Evolutionary conservation across 2,329 filamentous ascomycete species (phyloP).

Genomic region (Hymenoscyphus repandus): DNA sequence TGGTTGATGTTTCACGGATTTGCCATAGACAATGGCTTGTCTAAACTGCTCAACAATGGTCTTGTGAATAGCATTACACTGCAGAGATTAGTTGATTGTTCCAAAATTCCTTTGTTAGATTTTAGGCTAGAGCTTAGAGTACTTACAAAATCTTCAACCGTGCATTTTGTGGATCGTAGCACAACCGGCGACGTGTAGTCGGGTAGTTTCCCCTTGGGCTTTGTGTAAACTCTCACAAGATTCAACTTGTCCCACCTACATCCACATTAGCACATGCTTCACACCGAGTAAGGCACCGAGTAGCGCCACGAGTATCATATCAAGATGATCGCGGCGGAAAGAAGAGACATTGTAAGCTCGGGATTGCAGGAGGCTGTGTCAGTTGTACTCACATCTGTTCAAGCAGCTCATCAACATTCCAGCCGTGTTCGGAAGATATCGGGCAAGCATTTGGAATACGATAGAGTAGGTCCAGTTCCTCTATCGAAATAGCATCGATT

Average conservation of each 20-base stretch:
- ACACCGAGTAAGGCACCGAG: slow-evolving; percentile 3
- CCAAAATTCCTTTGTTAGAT: slow-evolving; percentile 1
- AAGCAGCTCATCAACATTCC: slow-evolving; percentile 96
- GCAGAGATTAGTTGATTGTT: slow-evolving; percentile 17
- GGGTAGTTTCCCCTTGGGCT: slow-evolving; percentile 90
- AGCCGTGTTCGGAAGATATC: slow-evolving; percentile 95
- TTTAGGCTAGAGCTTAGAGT: slow-evolving; percentile 1
- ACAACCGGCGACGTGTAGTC: slow-evolving; percentile 93
- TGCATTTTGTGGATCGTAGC: slow-evolving; percentile 73
- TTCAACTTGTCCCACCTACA: slow-evolving; percentile 85
- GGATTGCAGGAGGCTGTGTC: neutral
- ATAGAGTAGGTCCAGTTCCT: slow-evolving; percentile 93
- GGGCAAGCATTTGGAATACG: slow-evolving; percentile 95
- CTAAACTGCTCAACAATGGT: slow-evolving; percentile 96
- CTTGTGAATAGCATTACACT: slow-evolving; percentile 97
- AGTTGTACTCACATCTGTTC: slow-evolving; percentile 68
- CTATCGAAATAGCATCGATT: slow-evolving; percentile 96
- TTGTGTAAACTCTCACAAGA: slow-evolving; percentile 90
- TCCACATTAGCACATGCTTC: slow-evolving; percentile 16
- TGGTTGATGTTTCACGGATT: slow-evolving; percentile 97
- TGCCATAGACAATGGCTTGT: slow-evolving; percentile 91
- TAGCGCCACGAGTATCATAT: neutral
- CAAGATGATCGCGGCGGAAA: neutral
- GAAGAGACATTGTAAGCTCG: neutral
- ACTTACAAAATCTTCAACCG: slow-evolving; percentile 95